phyloP scores from a whole-genome alignment of 2,329 filamentous ascomycete species.

The Beauveria scarabaeidicola region DNA sequence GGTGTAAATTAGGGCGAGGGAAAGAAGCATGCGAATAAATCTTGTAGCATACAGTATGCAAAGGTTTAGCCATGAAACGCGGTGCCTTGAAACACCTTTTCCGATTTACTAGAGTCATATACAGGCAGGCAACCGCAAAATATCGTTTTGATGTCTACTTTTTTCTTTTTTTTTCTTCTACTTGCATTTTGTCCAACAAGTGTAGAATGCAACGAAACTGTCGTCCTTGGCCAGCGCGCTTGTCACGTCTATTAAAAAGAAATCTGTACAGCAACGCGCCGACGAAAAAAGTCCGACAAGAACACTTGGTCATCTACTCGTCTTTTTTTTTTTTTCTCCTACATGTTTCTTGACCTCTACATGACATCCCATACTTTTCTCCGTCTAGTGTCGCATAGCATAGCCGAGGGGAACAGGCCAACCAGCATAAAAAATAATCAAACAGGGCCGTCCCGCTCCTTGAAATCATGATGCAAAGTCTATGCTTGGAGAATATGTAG shows the following conservation, averaged over 20 bases:
- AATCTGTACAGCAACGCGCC: not conserved
- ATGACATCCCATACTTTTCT: not conserved
- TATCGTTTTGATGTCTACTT: not conserved
- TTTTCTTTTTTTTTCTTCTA: not conserved
- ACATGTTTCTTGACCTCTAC: too few species aligned
- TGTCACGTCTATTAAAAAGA: not conserved
- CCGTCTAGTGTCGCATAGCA: conserved; percentile 8
- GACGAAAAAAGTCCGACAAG: not conserved
- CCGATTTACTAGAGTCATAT: not conserved
- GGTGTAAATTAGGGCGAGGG: not conserved
- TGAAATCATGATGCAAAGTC: conserved; percentile 5
- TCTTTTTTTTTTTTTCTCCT: not conserved
- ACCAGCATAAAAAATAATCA: not conserved
- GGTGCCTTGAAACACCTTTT: not conserved
- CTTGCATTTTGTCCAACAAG: not conserved
- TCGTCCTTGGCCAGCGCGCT: not conserved
- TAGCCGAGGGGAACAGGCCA: not conserved
- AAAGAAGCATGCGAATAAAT: not conserved
- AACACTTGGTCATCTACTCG: not conserved
- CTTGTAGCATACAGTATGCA: not conserved
- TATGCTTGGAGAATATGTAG: conserved; percentile 3
- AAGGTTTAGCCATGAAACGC: not conserved
- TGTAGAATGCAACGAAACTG: not conserved
- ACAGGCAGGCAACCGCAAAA: too few species aligned
- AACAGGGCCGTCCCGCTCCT: not conserved